phyloP scores from a whole-genome alignment of 2,329 filamentous ascomycete species.

The Byssoonygena ceratinophila region DNA sequence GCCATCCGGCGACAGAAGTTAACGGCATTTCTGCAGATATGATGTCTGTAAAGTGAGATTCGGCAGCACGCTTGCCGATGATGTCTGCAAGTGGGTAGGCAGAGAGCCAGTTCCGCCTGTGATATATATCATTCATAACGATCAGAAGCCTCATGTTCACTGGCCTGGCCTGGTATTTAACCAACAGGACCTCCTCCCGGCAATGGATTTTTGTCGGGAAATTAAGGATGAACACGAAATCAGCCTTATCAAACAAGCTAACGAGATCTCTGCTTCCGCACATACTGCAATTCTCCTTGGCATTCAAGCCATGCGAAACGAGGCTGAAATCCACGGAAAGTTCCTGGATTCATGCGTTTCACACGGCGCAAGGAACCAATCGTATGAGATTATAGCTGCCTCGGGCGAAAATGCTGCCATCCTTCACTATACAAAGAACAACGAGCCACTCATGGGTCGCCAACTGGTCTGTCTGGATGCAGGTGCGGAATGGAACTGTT shows the following conservation, averaged over 20 bases:
- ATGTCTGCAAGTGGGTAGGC: conserved; percentile 37
- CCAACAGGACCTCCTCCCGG: conserved; percentile 29
- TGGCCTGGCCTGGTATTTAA: conserved; percentile 17
- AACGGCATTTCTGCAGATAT: conserved; percentile 32
- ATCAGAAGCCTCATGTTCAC: conserved; percentile 24
- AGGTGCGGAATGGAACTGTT: conserved; percentile 64
- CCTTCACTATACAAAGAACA: conserved; percentile 76
- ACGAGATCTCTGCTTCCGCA: conserved; percentile 56
- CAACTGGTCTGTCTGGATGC: conserved; percentile 76
- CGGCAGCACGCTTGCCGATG: conserved; percentile 38
- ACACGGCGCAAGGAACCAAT: conserved; percentile 66
- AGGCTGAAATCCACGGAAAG: conserved; percentile 69
- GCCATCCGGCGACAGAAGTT: neutral
- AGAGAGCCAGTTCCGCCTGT: conserved; percentile 21
- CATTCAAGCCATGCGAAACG: conserved; percentile 58
- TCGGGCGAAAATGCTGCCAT: conserved; percentile 70
- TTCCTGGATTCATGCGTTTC: conserved; percentile 69
- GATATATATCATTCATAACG: conserved; percentile 32
- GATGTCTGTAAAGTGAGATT: conserved; percentile 64
- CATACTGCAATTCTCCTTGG: conserved; percentile 53
- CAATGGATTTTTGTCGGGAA: conserved; percentile 58
- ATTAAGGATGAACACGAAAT: conserved; percentile 67
- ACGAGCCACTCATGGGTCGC: conserved; percentile 58
- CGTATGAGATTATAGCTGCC: conserved; percentile 80
- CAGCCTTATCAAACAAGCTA: conserved; percentile 61